Evolutionary conservation across 2,329 filamentous ascomycete species (phyloP).

Genomic region (Neonectria magnoliae): DNA sequence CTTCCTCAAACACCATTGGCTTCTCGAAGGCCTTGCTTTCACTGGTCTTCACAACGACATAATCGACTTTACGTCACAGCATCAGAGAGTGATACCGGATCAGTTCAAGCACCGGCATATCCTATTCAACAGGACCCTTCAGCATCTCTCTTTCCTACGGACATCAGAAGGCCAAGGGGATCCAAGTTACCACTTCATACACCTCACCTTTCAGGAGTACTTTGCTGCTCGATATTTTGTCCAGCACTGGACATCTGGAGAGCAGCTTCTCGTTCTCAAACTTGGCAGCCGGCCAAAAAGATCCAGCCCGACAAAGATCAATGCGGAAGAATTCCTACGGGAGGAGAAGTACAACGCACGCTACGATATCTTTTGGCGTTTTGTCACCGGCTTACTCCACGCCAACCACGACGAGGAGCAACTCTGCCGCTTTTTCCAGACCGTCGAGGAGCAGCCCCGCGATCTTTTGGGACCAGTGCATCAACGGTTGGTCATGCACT

Average conservation of each 20-base stretch:
- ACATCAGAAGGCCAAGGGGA: constrained; percentile 35
- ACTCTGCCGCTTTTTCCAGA: constrained; percentile 40
- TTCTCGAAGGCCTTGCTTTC: constrained; percentile 50
- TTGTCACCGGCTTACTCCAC: constrained; percentile 52
- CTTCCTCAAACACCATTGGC: constrained; percentile 46
- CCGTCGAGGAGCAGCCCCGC: constrained; percentile 46
- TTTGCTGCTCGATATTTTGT: constrained; percentile 54
- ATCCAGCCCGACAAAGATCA: neutral
- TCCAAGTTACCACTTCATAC: constrained; percentile 49
- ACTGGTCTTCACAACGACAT: constrained; percentile 46
- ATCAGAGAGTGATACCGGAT: constrained; percentile 4
- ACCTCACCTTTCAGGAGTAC: constrained; percentile 55
- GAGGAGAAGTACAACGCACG: constrained; percentile 50
- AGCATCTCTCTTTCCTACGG: constrained; percentile 50
- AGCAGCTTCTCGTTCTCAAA: neutral
- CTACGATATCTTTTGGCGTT: constrained; percentile 55
- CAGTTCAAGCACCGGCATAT: neutral
- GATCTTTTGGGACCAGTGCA: constrained; percentile 51
- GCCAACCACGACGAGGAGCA: constrained; percentile 13
- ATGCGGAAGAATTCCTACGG: constrained; percentile 40
- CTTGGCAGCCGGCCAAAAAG: neutral
- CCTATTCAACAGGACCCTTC: constrained; percentile 19
- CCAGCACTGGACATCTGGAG: constrained; percentile 41
- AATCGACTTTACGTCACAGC: constrained; percentile 44
- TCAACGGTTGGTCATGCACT: constrained; percentile 51